Conservation (phyloP, 331 rosid genomes). For the Ulmus americana region DNA sequence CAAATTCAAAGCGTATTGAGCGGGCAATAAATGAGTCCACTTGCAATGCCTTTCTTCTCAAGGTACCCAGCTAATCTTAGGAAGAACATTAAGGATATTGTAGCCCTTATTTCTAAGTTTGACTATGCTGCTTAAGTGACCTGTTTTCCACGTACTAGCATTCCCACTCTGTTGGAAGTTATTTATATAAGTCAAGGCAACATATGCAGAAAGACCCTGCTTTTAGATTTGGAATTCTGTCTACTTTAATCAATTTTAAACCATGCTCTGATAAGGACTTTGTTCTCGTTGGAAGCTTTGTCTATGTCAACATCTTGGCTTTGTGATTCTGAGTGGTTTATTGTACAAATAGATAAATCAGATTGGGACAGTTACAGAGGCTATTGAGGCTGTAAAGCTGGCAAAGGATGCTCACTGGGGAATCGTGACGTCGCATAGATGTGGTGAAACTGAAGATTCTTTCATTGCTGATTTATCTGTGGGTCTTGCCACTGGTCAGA, state of each 20-base stretch:
- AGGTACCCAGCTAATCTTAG: slow-evolving; percentile 44
- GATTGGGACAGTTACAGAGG: slow-evolving; percentile 88
- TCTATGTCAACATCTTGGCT: neutral
- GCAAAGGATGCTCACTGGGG: slow-evolving; percentile 87
- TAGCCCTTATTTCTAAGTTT: slow-evolving; percentile 5
- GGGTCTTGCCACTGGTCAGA: slow-evolving; percentile 80
- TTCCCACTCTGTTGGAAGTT: neutral
- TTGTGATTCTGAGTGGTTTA: slow-evolving; percentile 18
- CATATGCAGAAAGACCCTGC: neutral
- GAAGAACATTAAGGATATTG: neutral
- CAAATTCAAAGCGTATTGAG: slow-evolving; percentile 75
- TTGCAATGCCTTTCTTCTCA: slow-evolving; percentile 76
- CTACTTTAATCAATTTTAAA: neutral
- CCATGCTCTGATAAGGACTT: neutral
- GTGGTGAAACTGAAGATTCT: slow-evolving; percentile 87
- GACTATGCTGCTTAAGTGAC: slow-evolving; percentile 2
- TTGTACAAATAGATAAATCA: slow-evolving; percentile 63
- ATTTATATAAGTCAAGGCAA: neutral
- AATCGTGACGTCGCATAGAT: slow-evolving; percentile 77
- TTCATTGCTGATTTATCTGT: slow-evolving; percentile 91
- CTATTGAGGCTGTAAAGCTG: slow-evolving; percentile 75
- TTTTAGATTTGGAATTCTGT: neutral
- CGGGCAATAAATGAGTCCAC: slow-evolving; percentile 68
- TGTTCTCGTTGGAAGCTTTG: neutral
- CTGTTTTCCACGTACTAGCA: neutral